phyloP scores from a whole-genome alignment of 1,139 yeast species.

The Sugiyamaella neomexicana region DNA sequence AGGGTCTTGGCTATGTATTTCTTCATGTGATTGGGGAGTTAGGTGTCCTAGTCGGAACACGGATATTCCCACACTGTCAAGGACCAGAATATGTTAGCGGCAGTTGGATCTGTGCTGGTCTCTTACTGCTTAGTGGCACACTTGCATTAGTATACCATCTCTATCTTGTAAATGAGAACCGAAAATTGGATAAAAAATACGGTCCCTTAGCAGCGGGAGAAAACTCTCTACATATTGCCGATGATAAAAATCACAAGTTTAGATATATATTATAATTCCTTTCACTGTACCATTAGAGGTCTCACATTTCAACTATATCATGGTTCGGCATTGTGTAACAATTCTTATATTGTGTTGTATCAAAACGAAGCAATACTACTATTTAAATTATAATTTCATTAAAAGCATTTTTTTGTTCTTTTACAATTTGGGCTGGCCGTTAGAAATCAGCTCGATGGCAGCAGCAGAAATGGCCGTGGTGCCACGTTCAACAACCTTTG shows the following conservation, averaged over 20 bases:
- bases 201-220: slow-evolving; percentile 25
- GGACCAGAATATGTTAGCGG: slow-evolving; percentile 35
- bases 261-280: slow-evolving; percentile 25
- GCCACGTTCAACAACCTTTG: slow-evolving; percentile 77
- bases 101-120: slow-evolving; percentile 31
- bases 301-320: no score
- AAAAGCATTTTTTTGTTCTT: background rate
- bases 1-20: slow-evolving; percentile 35
- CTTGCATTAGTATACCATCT: slow-evolving; percentile 25
- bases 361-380: background rate
- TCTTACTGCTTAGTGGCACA: slow-evolving; percentile 24
- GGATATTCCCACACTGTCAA: slow-evolving; percentile 34
- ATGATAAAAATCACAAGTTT: slow-evolving; percentile 26
- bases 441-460: slow-evolving; percentile 62
- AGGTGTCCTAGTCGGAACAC: slow-evolving; percentile 37
- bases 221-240: slow-evolving; percentile 20
- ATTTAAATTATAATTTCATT: slow-evolving; percentile 1
- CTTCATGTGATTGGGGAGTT: slow-evolving; percentile 37
- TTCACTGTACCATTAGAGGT: background rate
- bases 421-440: slow-evolving; percentile 33
- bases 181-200: slow-evolving; percentile 27
- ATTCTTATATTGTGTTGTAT: background rate
- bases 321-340: background rate
- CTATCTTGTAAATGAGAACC: slow-evolving; percentile 28
- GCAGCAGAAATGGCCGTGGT: slow-evolving; percentile 83